Evolutionary conservation across 2,329 filamentous ascomycete species (phyloP), one percentile per base, ranked within the genome.

Genomic region (Aspergillus hiratsukae): DNA sequence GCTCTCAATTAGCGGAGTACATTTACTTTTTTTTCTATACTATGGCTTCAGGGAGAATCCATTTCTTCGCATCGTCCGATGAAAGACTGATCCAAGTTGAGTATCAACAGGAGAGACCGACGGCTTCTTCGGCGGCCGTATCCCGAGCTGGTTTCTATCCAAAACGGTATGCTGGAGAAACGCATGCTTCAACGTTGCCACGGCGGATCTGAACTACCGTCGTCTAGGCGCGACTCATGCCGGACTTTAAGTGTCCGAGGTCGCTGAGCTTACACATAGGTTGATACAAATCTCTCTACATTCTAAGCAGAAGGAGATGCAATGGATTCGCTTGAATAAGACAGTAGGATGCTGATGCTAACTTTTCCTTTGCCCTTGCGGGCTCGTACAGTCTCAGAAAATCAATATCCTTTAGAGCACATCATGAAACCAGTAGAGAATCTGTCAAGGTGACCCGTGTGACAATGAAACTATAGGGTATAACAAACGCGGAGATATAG

Each of bases 351-450:
- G 49, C 19, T 9, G 40, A 45, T 27, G 51, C 19, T 9, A 40
- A 55, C 54, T 61, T 61, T 61, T 54, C 49, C 48, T 46, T 49
- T 52, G 40, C 58, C 56, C 59, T 58, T 43, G 59, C 56, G 53
- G 55, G 56, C 56, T 45, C 49, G 27, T 23, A 9, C 21, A 46
- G 43, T 46, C 43, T 61, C 51, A 53, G 55, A 35, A 58, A 57
- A 59, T 40, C 58, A 53, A 28, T 51, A 58, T 11, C 45, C 19
- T 35, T 43, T 11, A 37, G 48, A 48, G 29, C 17, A 41, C n/a
- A 51, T 21, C 53, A 43, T 28, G 49, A 23, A 49, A 11, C 23
- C 31, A 37, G 14, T 5, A 37, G 31, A 8, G 31, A 37, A 17
- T 17, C 31, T 37, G 14, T 7, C 31, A 37, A 37, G 5, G 31